Conservation (phyloP, 2,329 filamentous ascomycete species). For the Xylariaceae sp. region DNA sequence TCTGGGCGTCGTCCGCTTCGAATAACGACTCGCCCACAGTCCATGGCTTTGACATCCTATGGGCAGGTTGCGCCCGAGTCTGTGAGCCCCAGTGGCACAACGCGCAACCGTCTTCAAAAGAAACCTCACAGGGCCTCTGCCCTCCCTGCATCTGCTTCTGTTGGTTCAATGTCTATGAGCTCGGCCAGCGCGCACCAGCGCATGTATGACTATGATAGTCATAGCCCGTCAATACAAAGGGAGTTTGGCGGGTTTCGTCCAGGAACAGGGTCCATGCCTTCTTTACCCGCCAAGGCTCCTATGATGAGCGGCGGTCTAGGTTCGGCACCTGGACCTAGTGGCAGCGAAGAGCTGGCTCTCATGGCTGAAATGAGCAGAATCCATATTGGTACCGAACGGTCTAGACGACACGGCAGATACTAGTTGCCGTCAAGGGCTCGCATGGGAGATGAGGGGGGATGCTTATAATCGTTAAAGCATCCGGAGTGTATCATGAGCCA, state of each 20-base stretch:
- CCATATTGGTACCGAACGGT: slow-evolving; percentile 58
- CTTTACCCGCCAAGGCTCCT: slow-evolving; percentile 67
- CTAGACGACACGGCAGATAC: slow-evolving; percentile 42
- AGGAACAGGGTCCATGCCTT: slow-evolving; percentile 43
- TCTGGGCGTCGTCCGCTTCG: slow-evolving; percentile 49
- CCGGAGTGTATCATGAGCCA: background rate
- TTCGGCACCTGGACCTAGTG: slow-evolving; percentile 27
- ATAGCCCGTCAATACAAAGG: slow-evolving; percentile 37
- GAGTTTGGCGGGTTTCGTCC: slow-evolving; percentile 24
- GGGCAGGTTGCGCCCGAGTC: slow-evolving; percentile 29
- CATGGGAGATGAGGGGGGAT: background rate
- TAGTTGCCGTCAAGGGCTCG: slow-evolving; percentile 11
- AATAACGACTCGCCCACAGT: slow-evolving; percentile 46
- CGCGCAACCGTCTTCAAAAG: slow-evolving; percentile 61
- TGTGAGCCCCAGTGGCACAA: slow-evolving; percentile 36
- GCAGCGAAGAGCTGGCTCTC: slow-evolving; percentile 51
- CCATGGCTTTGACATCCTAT: slow-evolving; percentile 37
- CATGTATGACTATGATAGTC: slow-evolving; percentile 53
- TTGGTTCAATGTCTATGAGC: slow-evolving; percentile 46
- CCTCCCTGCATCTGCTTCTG: slow-evolving; percentile 36
- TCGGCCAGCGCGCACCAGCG: slow-evolving; percentile 50
- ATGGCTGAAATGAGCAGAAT: slow-evolving; percentile 67
- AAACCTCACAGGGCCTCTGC: slow-evolving; percentile 46
- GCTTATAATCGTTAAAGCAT: slow-evolving; percentile 6
- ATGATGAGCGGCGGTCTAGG: slow-evolving; percentile 40